Evolutionary conservation across 2,329 filamentous ascomycete genomes (phyloP).

Genomic region (Colletotrichum shisoi): DNA sequence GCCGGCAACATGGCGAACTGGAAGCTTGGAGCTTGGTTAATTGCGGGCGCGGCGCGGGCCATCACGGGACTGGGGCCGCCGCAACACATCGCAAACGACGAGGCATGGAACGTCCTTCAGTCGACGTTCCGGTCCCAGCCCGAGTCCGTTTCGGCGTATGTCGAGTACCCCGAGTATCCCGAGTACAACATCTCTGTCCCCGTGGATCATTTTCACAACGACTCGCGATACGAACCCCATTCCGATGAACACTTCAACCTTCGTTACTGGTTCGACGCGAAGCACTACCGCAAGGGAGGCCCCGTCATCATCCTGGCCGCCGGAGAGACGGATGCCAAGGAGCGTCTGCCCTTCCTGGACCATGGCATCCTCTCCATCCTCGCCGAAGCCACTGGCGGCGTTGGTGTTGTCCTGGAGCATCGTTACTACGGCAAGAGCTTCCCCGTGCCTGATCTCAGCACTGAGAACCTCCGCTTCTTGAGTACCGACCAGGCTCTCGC

Average conservation of each 20-base stretch:
- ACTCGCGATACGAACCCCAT: conserved; percentile 79
- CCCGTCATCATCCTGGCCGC: conserved; percentile 80
- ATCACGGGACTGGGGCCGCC: conserved; percentile 22
- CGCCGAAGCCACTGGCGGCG: conserved; percentile 72
- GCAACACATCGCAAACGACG: conserved; percentile 11
- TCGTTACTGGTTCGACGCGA: conserved; percentile 84
- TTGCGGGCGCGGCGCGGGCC: conserved; percentile 24
- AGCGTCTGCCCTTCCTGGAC: conserved; percentile 73
- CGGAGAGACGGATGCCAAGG: conserved; percentile 73
- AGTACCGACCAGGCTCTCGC: conserved; percentile 84
- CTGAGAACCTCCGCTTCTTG: conserved; percentile 78
- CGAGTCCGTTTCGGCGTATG: conserved; percentile 10
- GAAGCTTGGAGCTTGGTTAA: conserved; percentile 30
- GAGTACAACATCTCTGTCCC: conserved; percentile 57
- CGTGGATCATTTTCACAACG: conserved; percentile 85
- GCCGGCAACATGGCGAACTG: conserved; percentile 23
- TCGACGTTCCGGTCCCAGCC: conserved; percentile 2
- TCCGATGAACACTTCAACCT: conserved; percentile 71
- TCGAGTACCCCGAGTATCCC: conserved; percentile 51
- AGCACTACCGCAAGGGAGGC: conserved; percentile 77
- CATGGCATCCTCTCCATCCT: conserved; percentile 80
- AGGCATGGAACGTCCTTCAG: conserved; percentile 31
- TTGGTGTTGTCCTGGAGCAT: conserved; percentile 85
- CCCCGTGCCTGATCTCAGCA: conserved; percentile 70
- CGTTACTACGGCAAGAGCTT: conserved; percentile 84